A percentile compares a stretch with the other conserved stretches of the same genome.
These are phyloP conservation scores for Lecanicillium sp. DNA, from an alignment of 2,329 filamentous ascomycete species.

Conservation along the genomic window DNA sequence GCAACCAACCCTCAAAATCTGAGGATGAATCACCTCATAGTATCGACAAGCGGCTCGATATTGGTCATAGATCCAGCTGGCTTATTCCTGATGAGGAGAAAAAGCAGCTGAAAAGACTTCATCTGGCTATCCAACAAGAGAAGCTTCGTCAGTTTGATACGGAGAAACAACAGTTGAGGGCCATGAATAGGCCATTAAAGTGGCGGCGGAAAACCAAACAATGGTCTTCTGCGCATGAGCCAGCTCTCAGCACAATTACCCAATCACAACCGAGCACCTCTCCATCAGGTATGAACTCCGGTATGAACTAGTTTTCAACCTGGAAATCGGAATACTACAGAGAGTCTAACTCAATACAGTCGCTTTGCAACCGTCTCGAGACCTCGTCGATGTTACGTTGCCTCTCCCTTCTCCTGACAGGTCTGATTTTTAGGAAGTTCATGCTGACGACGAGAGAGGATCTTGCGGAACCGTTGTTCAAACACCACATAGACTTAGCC, in stretches of 20 bases:
- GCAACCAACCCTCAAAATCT: slow-evolving; percentile 14
- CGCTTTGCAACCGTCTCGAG: no score
- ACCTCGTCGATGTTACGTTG: not conserved
- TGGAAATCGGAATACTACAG: no score
- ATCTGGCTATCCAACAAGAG: slow-evolving; percentile 19
- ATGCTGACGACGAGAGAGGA: slow-evolving; percentile 2
- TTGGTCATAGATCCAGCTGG: slow-evolving; percentile 16
- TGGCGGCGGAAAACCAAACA: slow-evolving; percentile 38
- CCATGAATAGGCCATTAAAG: slow-evolving; percentile 23
- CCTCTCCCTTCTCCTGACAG: not conserved
- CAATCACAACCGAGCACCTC: not conserved
- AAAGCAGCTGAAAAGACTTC: slow-evolving; percentile 27
- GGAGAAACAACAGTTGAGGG: slow-evolving; percentile 28
- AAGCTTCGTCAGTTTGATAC: slow-evolving; percentile 34
- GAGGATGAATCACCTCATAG: slow-evolving; percentile 22
- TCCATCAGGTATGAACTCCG: no score
- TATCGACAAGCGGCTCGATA: slow-evolving; percentile 14
- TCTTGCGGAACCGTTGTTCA: slow-evolving; percentile 31
- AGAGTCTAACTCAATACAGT: no score
- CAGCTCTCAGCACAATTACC: slow-evolving; percentile 35
- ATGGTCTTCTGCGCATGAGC: slow-evolving; percentile 44
- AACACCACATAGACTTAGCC: slow-evolving; percentile 20
- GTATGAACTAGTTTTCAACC: no score
- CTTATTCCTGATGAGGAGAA: slow-evolving; percentile 25
- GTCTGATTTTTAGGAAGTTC: no score